Conservation (phyloP, 75 land plant genomes). For the Larix kaempferi region DNA sequence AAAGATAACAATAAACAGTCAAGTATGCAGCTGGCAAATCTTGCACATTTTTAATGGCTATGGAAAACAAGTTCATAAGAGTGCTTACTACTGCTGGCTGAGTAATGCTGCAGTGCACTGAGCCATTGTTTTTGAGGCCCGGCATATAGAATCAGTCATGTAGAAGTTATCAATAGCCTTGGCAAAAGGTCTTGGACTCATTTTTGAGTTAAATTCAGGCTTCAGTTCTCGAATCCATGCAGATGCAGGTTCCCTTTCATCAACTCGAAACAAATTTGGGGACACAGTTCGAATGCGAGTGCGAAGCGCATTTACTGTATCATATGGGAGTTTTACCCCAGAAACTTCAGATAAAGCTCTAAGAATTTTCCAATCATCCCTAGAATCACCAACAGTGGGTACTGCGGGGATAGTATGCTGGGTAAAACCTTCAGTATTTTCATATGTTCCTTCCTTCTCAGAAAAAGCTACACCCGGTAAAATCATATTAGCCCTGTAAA, state of each 20-base stretch:
- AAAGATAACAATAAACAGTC: no score
- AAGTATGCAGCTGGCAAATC: no score
- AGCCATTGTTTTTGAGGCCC: conserved; percentile 98
- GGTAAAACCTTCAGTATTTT: conserved; percentile 88
- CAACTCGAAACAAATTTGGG: conserved; percentile 76
- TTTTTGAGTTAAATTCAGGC: conserved; percentile 36
- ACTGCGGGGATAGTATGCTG: conserved; percentile 90
- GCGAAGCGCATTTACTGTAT: conserved; percentile 54
- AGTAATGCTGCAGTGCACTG: conserved; percentile 78
- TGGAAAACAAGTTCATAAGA: no score
- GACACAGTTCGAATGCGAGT: conserved; percentile 81
- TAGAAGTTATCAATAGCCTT: conserved; percentile 78
- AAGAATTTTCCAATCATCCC: conserved; percentile 98
- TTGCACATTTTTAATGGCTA: no score
- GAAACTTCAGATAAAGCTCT: conserved; percentile 92
- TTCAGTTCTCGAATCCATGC: conserved; percentile 32
- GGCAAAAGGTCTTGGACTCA: conserved; percentile 41
- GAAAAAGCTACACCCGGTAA: conserved; percentile 82
- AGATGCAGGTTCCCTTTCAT: conserved; percentile 73
- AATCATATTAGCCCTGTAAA: conserved; percentile 91
- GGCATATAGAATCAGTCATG: conserved; percentile 90
- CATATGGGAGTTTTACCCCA: conserved; percentile 73
- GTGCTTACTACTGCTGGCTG: not conserved
- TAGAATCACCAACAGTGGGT: conserved; percentile 95
- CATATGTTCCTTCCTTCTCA: conserved; percentile 98